These are phyloP conservation scores for Alloascoidea africana DNA, from an alignment of 805 yeast genomes.

Conservation along the genomic window DNA sequence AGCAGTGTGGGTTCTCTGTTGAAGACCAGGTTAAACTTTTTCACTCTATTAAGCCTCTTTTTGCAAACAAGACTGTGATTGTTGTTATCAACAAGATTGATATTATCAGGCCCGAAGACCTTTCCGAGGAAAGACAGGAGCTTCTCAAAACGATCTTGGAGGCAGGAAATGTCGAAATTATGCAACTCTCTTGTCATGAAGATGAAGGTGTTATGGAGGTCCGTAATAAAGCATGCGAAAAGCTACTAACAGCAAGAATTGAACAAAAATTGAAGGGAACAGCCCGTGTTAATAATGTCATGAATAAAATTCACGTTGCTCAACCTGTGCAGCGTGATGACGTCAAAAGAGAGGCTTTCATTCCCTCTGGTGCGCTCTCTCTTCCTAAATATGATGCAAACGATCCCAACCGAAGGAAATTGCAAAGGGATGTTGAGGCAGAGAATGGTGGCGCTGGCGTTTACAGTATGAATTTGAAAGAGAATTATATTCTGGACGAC, in stretches of 20 bases:
- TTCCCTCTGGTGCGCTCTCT: slow-evolving; percentile 60
- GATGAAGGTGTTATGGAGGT: slow-evolving; percentile 94
- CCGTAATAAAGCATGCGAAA: slow-evolving; percentile 95
- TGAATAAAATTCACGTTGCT: slow-evolving; percentile 93
- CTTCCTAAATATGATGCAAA: slow-evolving; percentile 55
- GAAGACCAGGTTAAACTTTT: slow-evolving; percentile 95
- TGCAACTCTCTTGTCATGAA: slow-evolving; percentile 86
- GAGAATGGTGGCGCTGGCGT: slow-evolving; percentile 99
- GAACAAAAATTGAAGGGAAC: slow-evolving; percentile 93
- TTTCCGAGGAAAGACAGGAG: slow-evolving; percentile 59
- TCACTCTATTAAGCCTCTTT: slow-evolving; percentile 93
- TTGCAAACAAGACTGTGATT: slow-evolving; percentile 92
- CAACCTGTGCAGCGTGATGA: slow-evolving; percentile 84
- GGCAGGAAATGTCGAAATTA: slow-evolving; percentile 70
- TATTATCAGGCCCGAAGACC: slow-evolving; percentile 73
- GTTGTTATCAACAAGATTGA: slow-evolving; percentile 94
- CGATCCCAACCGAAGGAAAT: slow-evolving; percentile 69
- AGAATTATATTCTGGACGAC: slow-evolving; percentile 80
- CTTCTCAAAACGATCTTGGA: slow-evolving; percentile 45
- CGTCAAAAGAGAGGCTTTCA: slow-evolving; percentile 52
- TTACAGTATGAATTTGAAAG: slow-evolving; percentile 83
- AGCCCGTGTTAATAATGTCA: slow-evolving; percentile 73
- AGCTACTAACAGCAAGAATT: slow-evolving; percentile 84
- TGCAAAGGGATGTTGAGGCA: slow-evolving; percentile 81
- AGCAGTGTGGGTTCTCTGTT: slow-evolving; percentile 96